Conservation (phyloP, 1,139 yeast species). For the Suhomyces ambrosiae region DNA sequence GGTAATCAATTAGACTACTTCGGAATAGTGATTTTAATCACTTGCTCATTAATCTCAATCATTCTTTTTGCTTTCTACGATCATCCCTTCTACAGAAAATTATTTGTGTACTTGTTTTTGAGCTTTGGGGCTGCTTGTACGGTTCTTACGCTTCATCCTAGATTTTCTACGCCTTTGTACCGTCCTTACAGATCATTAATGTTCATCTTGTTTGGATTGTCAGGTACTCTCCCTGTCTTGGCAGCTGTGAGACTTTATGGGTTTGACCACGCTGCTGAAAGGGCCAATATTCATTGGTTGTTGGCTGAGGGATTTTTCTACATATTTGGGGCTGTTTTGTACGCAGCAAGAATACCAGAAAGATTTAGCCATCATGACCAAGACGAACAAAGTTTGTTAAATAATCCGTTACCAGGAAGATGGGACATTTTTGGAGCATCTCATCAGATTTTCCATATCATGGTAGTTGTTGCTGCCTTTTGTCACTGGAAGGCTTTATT, state of each 20-base stretch:
- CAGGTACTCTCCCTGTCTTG: conserved; percentile 72
- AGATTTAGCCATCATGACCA: conserved; percentile 59
- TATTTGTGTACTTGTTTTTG: conserved; percentile 53
- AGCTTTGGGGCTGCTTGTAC: conserved; percentile 65
- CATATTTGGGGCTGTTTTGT: conserved; percentile 75
- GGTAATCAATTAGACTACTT: conserved; percentile 87
- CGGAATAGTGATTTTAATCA: conserved; percentile 79
- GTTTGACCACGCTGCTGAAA: conserved; percentile 40
- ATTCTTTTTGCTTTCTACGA: conserved; percentile 69
- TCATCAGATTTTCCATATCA: conserved; percentile 83
- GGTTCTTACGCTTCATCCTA: conserved; percentile 61
- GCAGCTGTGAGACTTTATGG: conserved; percentile 47
- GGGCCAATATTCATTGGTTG: conserved; percentile 65
- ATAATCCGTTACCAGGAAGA: conserved; percentile 28
- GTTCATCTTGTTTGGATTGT: conserved; percentile 80
- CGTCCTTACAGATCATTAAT: conserved; percentile 75
- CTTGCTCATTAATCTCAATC: conserved; percentile 73
- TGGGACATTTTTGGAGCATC: conserved; percentile 81
- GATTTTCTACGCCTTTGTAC: conserved; percentile 69
- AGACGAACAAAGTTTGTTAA: conserved; percentile 20
- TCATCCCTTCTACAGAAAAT: conserved; percentile 36
- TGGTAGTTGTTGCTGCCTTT: conserved; percentile 79
- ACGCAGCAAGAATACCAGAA: conserved; percentile 82
- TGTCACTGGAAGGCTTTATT: conserved; percentile 72
- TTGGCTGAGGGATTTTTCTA: conserved; percentile 71